Percentiles rank a stretch among this genome's conserved stretches.
phyloP scores from a whole-genome alignment of 345 rosid genomes.

The Camelina sativa region DNA sequence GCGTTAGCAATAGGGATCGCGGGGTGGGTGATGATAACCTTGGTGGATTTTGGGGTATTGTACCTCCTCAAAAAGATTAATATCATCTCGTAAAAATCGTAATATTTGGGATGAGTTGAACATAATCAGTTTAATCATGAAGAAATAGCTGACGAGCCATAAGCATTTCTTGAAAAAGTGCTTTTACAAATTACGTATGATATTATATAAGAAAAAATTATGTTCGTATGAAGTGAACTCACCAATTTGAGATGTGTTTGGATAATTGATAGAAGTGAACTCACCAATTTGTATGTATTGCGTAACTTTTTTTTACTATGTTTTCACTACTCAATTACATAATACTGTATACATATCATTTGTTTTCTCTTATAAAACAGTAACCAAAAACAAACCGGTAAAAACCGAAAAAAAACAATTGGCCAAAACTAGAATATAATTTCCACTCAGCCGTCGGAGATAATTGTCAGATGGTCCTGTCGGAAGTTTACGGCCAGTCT shows the following conservation, averaged over 20 bases:
- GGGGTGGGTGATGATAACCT: not conserved
- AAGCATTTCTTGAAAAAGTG: not conserved
- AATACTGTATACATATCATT: not conserved
- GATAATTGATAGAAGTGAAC: not conserved
- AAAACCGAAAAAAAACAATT: not conserved
- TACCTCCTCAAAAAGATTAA: not conserved
- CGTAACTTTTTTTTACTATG: too few species aligned
- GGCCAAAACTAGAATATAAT: conserved; percentile 21
- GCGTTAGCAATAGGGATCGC: not conserved
- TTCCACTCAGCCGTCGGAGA: conserved; percentile 68
- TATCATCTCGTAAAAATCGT: too few species aligned
- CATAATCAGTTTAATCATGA: not conserved
- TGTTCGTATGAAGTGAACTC: not conserved
- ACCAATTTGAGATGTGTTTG: not conserved
- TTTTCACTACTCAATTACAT: not conserved
- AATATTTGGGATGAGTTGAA: not conserved
- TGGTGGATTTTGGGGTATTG: not conserved
- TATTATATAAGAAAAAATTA: not conserved
- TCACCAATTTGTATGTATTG: not conserved
- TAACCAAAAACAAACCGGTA: not conserved
- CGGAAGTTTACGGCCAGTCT: conserved; percentile 71
- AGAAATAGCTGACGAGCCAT: not conserved
- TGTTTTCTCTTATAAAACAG: not conserved
- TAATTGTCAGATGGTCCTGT: conserved; percentile 71
- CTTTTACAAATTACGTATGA: not conserved